phyloP scores from a whole-genome alignment of 2,329 filamentous ascomycete genomes.

The Zymoseptoria passerinii region DNA sequence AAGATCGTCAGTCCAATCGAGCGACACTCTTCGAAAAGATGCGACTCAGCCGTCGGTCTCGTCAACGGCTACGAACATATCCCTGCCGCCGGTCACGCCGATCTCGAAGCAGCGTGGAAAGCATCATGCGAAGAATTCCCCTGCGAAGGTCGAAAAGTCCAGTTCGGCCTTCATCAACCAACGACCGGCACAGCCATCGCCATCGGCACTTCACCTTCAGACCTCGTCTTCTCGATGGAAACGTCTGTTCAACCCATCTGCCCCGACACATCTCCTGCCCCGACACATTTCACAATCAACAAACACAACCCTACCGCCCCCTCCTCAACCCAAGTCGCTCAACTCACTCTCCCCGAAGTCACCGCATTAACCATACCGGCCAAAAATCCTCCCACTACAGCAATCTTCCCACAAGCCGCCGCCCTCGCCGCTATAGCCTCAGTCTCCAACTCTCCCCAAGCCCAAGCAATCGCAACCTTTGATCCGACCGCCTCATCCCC shows the following conservation, averaged over 20 bases:
- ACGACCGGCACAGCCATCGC: slow-evolving; percentile 13
- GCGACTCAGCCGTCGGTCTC: slow-evolving; percentile 23
- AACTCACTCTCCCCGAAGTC: slow-evolving; percentile 14
- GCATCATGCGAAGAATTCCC: slow-evolving; percentile 19
- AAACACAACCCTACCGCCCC: slow-evolving; percentile 19
- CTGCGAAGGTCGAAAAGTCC: slow-evolving; percentile 21
- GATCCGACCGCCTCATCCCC: slow-evolving; percentile 59
- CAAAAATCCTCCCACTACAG: slow-evolving; percentile 9
- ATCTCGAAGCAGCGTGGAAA: slow-evolving; percentile 24
- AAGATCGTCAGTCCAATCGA: slow-evolving; percentile 38
- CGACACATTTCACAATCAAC: slow-evolving; percentile 18
- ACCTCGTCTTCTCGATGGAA: slow-evolving; percentile 22
- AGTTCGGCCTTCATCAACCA: slow-evolving; percentile 21
- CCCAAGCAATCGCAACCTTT: slow-evolving; percentile 50
- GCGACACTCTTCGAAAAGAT: slow-evolving; percentile 12
- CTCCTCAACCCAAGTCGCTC: slow-evolving; percentile 17
- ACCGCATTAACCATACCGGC: not conserved
- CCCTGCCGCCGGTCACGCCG: slow-evolving; percentile 19
- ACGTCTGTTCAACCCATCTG: slow-evolving; percentile 7
- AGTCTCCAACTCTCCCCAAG: slow-evolving; percentile 38
- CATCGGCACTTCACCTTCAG: slow-evolving; percentile 17
- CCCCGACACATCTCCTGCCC: not conserved
- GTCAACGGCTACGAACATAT: slow-evolving; percentile 26
- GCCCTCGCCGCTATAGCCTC: slow-evolving; percentile 39
- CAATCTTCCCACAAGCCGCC: slow-evolving; percentile 41